These are phyloP conservation scores for Moesziomyces globuligerus DNA, from an alignment of 1,284 basidiomycete genomes.

Conservation along the genomic window DNA sequence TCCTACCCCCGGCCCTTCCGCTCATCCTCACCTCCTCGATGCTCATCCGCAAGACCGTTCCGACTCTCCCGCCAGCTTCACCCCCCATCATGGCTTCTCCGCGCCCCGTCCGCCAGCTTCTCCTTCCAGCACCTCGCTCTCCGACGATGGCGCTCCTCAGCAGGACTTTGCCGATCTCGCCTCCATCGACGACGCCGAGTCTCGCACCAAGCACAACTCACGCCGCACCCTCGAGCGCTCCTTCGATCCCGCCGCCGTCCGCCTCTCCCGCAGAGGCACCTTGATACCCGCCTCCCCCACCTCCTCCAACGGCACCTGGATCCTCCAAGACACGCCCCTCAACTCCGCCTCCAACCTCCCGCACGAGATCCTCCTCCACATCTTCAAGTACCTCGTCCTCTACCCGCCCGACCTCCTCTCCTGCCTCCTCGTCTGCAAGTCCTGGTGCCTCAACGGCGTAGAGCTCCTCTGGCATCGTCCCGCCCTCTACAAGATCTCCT, in stretches of 20 bases:
- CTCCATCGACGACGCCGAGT: slow-evolving; percentile 29
- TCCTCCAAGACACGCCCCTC: slow-evolving; percentile 20
- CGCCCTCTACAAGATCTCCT: slow-evolving; percentile 76
- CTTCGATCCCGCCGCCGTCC: slow-evolving; percentile 29
- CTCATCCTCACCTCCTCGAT: slow-evolving; percentile 24
- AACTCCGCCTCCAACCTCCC: slow-evolving; percentile 72
- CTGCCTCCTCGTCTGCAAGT: slow-evolving; percentile 78
- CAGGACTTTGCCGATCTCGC: slow-evolving; percentile 54
- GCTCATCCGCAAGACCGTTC: slow-evolving; percentile 38
- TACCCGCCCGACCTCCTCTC: slow-evolving; percentile 75
- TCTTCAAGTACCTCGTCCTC: slow-evolving; percentile 83
- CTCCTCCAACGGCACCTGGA: slow-evolving; percentile 42
- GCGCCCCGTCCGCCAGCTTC: slow-evolving; percentile 56
- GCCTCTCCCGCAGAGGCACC: slow-evolving; percentile 43
- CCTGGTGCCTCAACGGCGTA: slow-evolving; percentile 95
- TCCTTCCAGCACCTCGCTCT: slow-evolving; percentile 59
- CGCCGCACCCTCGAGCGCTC: slow-evolving; percentile 9
- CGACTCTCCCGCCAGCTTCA: slow-evolving; percentile 34
- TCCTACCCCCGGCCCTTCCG: slow-evolving; percentile 16
- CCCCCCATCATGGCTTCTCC: slow-evolving; percentile 6
- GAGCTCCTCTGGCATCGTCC: slow-evolving; percentile 96
- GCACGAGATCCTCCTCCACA: slow-evolving; percentile 90
- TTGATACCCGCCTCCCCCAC: slow-evolving; percentile 43
- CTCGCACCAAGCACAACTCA: slow-evolving; percentile 9
- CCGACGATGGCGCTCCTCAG: slow-evolving; percentile 53